These are phyloP conservation scores for Hyphopichia fennica DNA, from an alignment of 1,139 yeast species.

Conservation along the genomic window DNA sequence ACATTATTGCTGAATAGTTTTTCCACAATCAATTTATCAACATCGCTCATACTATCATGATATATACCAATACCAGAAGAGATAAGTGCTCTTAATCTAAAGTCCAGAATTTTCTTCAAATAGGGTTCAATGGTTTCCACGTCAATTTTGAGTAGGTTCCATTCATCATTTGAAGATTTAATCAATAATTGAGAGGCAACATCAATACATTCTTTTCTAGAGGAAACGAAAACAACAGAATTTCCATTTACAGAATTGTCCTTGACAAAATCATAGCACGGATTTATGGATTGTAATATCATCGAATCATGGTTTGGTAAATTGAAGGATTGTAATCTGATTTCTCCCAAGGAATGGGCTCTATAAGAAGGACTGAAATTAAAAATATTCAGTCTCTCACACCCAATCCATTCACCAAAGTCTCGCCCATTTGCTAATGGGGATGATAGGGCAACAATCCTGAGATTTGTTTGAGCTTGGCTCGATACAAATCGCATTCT, in stretches of 20 bases:
- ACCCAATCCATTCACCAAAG: conserved; percentile 85
- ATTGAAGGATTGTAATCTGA: conserved; percentile 55
- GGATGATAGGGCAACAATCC: conserved; percentile 68
- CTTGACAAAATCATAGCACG: conserved; percentile 41
- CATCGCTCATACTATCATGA: conserved; percentile 57
- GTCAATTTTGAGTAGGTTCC: conserved; percentile 23
- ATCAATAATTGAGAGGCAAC: conserved; percentile 47
- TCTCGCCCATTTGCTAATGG: conserved; percentile 77
- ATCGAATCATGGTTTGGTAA: conserved; percentile 50
- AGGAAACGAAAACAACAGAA: conserved; percentile 56
- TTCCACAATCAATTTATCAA: conserved; percentile 57
- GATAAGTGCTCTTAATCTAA: conserved; percentile 42
- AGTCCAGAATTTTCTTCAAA: conserved; percentile 48
- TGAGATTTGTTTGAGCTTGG: conserved; percentile 53
- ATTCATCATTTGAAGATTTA: conserved; percentile 30
- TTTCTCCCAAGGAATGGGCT: conserved; percentile 52
- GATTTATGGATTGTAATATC: conserved; percentile 50
- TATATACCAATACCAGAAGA: conserved; percentile 68
- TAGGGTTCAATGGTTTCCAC: conserved; percentile 39
- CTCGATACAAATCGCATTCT: conserved; percentile 69
- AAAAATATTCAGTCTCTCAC: conserved; percentile 54
- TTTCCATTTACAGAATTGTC: conserved; percentile 26
- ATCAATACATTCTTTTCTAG: conserved; percentile 56
- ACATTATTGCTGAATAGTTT: conserved; percentile 50
- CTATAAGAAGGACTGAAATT: conserved; percentile 72